Percentiles rank a stretch among this genome's conserved stretches.
phyloP scores from a whole-genome alignment of 192 early-diverging fungal species.

The Coemansia asiatica region DNA sequence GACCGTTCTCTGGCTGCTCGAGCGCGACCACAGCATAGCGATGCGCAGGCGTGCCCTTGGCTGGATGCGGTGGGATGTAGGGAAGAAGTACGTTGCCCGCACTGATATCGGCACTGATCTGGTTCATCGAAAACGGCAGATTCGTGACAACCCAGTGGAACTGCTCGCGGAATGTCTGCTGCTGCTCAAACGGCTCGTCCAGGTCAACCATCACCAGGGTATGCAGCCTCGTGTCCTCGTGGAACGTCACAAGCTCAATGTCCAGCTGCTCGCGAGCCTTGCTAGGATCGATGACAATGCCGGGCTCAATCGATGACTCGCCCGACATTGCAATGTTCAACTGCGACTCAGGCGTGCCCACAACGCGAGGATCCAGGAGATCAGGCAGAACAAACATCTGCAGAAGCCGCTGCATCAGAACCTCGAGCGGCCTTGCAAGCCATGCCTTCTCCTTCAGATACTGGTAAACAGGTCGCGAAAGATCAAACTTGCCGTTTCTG shows the following conservation, averaged over 20 bases:
- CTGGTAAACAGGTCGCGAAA: conserved; percentile 68
- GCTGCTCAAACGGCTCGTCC: conserved; percentile 64
- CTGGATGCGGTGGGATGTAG: conserved; percentile 76
- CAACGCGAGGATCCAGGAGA: conserved; percentile 58
- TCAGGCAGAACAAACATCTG: conserved; percentile 82
- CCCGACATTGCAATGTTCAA: conserved; percentile 41
- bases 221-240: conserved; percentile 65
- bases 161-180: conserved; percentile 66
- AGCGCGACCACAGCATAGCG: conserved; percentile 68
- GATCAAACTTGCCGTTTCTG: conserved; percentile 61
- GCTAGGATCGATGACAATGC: conserved; percentile 40
- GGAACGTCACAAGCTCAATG: conserved; percentile 62
- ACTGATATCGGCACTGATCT: conserved; percentile 46
- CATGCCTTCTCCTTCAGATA: conserved; percentile 66
- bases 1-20: conserved; percentile 63
- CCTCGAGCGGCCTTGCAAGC: conserved; percentile 54
- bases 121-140: conserved; percentile 60
- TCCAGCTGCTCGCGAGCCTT: conserved; percentile 58
- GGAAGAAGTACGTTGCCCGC: conserved; percentile 50
- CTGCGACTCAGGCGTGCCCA: conserved; percentile 39
- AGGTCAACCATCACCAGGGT: conserved; percentile 72
- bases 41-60: conserved; percentile 71
- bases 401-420: conserved; percentile 66
- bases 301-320: conserved; percentile 26
- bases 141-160: conserved; percentile 75